Conservation (phyloP, 768 basidiomycete species). For the Dentipellis fragilis region DNA sequence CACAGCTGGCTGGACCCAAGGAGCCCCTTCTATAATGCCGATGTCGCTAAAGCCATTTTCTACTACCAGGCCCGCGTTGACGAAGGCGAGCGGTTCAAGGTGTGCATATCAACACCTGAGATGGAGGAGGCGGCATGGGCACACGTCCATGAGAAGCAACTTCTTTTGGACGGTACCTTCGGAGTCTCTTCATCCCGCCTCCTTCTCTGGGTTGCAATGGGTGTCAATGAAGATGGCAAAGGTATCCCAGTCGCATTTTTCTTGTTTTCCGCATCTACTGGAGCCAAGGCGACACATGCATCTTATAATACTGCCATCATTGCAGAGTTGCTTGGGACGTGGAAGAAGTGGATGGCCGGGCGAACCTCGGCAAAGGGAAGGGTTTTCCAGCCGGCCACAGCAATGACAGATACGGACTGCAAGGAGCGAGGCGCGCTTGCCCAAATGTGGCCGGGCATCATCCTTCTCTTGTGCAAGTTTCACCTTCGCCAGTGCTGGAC, state of each 20-base stretch:
- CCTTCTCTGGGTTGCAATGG: slow-evolving; percentile 24
- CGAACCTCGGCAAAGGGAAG: background rate
- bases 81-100: slow-evolving; percentile 17
- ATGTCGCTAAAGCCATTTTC: slow-evolving; percentile 15
- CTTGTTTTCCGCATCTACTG: slow-evolving; percentile 22
- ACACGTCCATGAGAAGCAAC: slow-evolving; percentile 12
- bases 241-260: slow-evolving; percentile 23
- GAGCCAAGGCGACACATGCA: slow-evolving; percentile 15
- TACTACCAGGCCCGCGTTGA: slow-evolving; percentile 16
- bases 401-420: slow-evolving; percentile 24
- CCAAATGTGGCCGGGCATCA: slow-evolving; percentile 17
- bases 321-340: slow-evolving; percentile 10
- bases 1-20: slow-evolving; percentile 16
- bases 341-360: background rate
- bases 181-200: slow-evolving; percentile 11
- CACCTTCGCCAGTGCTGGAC: slow-evolving; percentile 25
- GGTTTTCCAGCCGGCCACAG: slow-evolving; percentile 20
- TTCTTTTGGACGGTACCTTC: slow-evolving; percentile 15
- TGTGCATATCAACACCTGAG: slow-evolving; percentile 22
- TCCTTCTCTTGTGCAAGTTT: slow-evolving; percentile 25
- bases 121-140: slow-evolving; percentile 16
- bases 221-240: slow-evolving; percentile 16
- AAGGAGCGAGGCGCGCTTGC: slow-evolving; percentile 23
- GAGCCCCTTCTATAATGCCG: slow-evolving; percentile 11
- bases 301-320: slow-evolving; percentile 17